These are phyloP conservation scores for Elsinoe arachidis DNA, from an alignment of 2,329 filamentous ascomycete genomes.

Conservation along the genomic window DNA sequence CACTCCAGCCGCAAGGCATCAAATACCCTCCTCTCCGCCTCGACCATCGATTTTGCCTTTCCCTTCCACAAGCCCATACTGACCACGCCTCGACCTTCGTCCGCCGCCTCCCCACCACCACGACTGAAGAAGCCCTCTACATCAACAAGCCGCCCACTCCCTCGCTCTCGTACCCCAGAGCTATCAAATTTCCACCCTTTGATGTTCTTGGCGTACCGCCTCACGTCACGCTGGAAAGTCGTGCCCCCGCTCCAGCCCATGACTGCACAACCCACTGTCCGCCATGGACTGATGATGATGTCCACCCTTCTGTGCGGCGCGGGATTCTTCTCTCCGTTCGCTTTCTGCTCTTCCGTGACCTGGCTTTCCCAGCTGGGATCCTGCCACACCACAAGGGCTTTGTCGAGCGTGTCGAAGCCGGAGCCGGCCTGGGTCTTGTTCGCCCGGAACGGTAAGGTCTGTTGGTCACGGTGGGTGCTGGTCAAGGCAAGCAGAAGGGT, in stretches of 20 bases:
- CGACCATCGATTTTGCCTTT: conserved; percentile 48
- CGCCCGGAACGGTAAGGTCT: conserved; percentile 47
- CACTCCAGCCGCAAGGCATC: conserved; percentile 57
- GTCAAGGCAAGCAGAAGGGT: conserved; percentile 62
- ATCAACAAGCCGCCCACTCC: conserved; percentile 62
- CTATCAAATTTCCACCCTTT: conserved; percentile 81
- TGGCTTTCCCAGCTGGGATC: conserved; percentile 45
- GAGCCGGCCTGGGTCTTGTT: conserved; percentile 34
- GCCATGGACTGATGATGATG: conserved; percentile 85
- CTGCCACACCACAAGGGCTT: conserved; percentile 89
- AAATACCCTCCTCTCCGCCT: conserved; percentile 75
- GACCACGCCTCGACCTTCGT: conserved; percentile 60
- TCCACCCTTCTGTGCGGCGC: conserved; percentile 80
- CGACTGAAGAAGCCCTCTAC: conserved; percentile 70
- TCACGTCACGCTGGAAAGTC: conserved; percentile 80
- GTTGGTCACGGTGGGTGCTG: conserved; percentile 65
- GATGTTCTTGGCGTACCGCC: conserved; percentile 66
- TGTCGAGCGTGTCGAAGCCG: conserved; percentile 84
- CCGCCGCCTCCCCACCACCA: conserved; percentile 37
- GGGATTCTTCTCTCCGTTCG: conserved; percentile 48
- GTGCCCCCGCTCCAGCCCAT: conserved; percentile 82
- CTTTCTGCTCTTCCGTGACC: conserved; percentile 26
- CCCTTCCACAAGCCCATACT: conserved; percentile 50
- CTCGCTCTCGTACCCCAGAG: conserved; percentile 66
- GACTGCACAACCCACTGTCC: conserved; percentile 78